Evolutionary conservation across 2,329 filamentous ascomycete genomes (phyloP).

Genomic region (Geoglossum cookeanum): DNA sequence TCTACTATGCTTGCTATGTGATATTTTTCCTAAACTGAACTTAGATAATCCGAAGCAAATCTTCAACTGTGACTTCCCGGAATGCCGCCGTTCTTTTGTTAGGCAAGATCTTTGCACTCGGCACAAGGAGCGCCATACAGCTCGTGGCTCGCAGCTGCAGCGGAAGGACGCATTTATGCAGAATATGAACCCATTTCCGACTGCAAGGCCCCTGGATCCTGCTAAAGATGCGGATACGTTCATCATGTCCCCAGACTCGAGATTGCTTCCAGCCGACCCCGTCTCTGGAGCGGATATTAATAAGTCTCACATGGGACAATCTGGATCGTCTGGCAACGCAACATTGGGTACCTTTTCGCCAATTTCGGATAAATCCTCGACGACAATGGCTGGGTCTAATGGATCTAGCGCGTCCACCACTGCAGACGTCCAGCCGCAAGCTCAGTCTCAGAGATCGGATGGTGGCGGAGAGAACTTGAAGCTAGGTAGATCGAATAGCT

Average conservation of each 20-base stretch:
- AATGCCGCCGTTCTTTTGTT: slow-evolving; percentile 80
- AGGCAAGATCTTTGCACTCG: slow-evolving; percentile 81
- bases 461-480: not conserved
- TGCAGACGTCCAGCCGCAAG: not conserved
- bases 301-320: not conserved
- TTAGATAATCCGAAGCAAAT: slow-evolving; percentile 84
- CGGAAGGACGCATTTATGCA: slow-evolving; percentile 26
- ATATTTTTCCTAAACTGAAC: slow-evolving; percentile 9
- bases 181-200: slow-evolving; percentile 11
- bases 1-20: slow-evolving; percentile 4
- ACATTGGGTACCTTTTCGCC: slow-evolving; percentile 5
- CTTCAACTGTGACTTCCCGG: slow-evolving; percentile 80
- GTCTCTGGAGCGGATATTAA: not conserved
- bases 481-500: not conserved
- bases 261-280: not conserved
- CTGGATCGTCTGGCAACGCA: slow-evolving; percentile 5
- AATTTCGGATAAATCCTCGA: not conserved
- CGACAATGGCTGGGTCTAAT: slow-evolving; percentile 1
- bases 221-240: not conserved
- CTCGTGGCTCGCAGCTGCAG: slow-evolving; percentile 32
- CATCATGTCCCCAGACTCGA: not conserved
- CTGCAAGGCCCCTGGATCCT: not conserved
- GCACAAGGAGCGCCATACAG: slow-evolving; percentile 63
- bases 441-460: not conserved
- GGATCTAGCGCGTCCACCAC: not conserved